Base-by-base conservation (phyloP, 495 filamentous ascomycete genomes). In the Xylaria venustula region DNA sequence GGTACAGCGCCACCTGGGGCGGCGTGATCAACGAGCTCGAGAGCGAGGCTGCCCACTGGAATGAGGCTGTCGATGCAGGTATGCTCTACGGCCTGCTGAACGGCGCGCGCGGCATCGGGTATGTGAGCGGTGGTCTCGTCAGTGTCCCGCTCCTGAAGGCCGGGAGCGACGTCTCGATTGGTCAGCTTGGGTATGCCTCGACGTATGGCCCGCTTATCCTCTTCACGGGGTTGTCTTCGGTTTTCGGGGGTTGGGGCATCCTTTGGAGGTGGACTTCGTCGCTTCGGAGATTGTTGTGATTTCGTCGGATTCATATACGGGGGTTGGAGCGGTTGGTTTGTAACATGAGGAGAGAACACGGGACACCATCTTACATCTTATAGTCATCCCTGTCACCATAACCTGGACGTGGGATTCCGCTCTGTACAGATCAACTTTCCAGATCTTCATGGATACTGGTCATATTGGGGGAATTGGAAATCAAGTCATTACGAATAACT, bases 81-180 rank as follows among this genome's bases (percentile, higher is more conserved):
- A 68, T 84, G 65, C 70, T 86, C 0, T 84, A 86, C 64, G 83
- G 83, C 4, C 66, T 86, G 37, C 67, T 88, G 45, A 78, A 80
- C 46, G 85, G 80, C 11, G 85, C 81, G 0, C 73, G 84, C 55
- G 86, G 86, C 1, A 79, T 89, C 62, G 86, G 83, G 17, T 81
- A 82, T 72, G 80, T 84, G 11, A 73, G 77, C n/a, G 77, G 79
- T 60, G 83, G 83, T 11, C 79, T 81, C 5, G 54, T 81, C 26
- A 81, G 82, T 58, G 75, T 78, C 22, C 75, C 72, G 4, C 65
- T 86, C 52, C 61, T 87, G 30, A 60, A 54, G 17, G 65, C 70
- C 19, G 74, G 71, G 53, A 60, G 47, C 26, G 54, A 56, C 23
- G 48, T 48, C 0, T 54, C 61, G 7, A 56, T 53, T 45, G 68